Conservation (phyloP, 352 stramenopile species). For the Phytophthora crassamura region DNA sequence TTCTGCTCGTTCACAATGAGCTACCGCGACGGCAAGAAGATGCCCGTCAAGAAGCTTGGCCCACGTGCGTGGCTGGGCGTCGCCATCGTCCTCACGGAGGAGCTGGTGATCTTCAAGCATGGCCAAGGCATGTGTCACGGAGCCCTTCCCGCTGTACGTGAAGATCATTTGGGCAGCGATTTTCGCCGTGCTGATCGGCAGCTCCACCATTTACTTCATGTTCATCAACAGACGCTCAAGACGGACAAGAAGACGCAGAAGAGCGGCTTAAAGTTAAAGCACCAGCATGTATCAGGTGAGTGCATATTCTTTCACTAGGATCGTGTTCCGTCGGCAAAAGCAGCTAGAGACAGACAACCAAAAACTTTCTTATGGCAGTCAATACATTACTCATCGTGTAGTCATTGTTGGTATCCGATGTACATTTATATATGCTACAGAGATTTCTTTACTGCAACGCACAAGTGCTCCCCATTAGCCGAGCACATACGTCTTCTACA, state of each 20-base stretch:
- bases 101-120: conserved; percentile 87
- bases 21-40: conserved; percentile 51
- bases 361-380: no score
- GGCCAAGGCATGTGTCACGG: conserved; percentile 89
- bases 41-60: conserved; percentile 81
- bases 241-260: conserved; percentile 49
- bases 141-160: conserved; percentile 79
- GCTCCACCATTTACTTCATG: conserved; percentile 87
- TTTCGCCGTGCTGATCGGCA: conserved; percentile 73
- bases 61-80: conserved; percentile 85
- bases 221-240: conserved; percentile 61
- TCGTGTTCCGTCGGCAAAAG: conserved; percentile 2
- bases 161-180: conserved; percentile 85
- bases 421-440: no score
- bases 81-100: conserved; percentile 76
- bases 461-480: conserved; percentile 46
- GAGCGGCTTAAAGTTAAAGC: conserved; percentile 13
- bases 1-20: conserved; percentile 90
- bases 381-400: no score
- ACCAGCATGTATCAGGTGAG: conserved; percentile 7
- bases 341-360: conserved; percentile 9
- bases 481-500: conserved; percentile 51
- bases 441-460: conserved; percentile 45
- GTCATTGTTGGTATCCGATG: no score
- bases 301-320: not conserved